Conservation (phyloP, 2,329 filamentous ascomycete species). For the Aspergillus oerlinghausenensis region DNA sequence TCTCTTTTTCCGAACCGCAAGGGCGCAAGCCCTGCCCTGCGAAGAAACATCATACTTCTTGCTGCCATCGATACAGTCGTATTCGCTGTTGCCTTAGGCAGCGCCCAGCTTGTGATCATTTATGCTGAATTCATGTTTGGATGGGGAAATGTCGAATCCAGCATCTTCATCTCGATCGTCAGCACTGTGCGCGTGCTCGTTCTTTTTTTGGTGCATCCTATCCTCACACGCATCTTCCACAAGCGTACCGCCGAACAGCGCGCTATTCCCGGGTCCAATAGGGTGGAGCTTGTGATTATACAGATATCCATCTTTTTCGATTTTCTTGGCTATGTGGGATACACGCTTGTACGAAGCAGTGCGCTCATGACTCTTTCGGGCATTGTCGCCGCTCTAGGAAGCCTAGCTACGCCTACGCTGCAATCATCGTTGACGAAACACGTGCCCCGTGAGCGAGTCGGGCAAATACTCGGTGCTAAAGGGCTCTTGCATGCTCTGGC, state of each 20-base stretch:
- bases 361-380: constrained; percentile 67
- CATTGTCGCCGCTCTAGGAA: constrained; percentile 70
- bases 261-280: constrained; percentile 66
- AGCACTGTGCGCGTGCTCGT: constrained; percentile 71
- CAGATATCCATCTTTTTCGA: constrained; percentile 73
- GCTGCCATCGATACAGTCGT: constrained; percentile 76
- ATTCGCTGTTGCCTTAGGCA: constrained; percentile 76
- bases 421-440: constrained; percentile 87
- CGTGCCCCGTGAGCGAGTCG: constrained; percentile 74
- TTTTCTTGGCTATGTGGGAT: constrained; percentile 69
- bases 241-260: constrained; percentile 31
- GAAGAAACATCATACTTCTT: constrained; percentile 77
- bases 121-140: constrained; percentile 76
- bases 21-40: constrained; percentile 56
- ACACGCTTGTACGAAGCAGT: constrained; percentile 59
- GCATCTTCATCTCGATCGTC: constrained; percentile 73
- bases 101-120: constrained; percentile 73
- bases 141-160: constrained; percentile 78
- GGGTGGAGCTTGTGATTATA: constrained; percentile 71
- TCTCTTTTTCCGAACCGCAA: constrained; percentile 44
- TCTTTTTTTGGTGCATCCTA: constrained; percentile 70
- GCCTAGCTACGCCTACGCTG: constrained; percentile 78
- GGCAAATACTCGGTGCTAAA: constrained; percentile 81
- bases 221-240: constrained; percentile 72
- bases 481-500: constrained; percentile 80